These are phyloP conservation scores for Geotrichum citri-aurantii DNA, from an alignment of 1,139 yeast species.

Conservation along the genomic window DNA sequence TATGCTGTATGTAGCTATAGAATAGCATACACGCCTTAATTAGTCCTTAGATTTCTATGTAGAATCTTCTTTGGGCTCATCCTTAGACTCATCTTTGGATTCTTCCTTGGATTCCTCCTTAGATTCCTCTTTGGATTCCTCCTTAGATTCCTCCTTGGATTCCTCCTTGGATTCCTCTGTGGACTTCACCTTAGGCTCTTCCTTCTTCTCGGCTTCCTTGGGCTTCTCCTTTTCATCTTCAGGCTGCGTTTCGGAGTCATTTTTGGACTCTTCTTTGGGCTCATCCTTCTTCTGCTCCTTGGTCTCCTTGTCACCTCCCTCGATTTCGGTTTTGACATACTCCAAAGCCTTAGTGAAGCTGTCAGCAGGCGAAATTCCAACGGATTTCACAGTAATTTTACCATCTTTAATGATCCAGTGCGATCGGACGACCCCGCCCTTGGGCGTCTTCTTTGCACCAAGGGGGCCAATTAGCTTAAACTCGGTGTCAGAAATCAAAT, in stretches of 20 bases:
- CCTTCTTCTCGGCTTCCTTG: constrained; percentile 15
- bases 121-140: constrained; percentile 15
- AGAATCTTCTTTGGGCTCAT: constrained; percentile 6
- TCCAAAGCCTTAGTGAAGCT: constrained; percentile 55
- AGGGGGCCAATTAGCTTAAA: constrained; percentile 61
- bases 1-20: background rate
- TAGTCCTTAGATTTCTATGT: no score
- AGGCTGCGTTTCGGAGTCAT: background rate
- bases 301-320: constrained; percentile 16
- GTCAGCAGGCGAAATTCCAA: constrained; percentile 73
- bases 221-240: constrained; percentile 13
- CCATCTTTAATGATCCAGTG: constrained; percentile 89
- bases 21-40: background rate
- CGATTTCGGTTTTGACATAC: constrained; percentile 21
- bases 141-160: constrained; percentile 9
- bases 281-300: constrained; percentile 19
- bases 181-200: constrained; percentile 16
- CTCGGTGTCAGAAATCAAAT: constrained; percentile 70
- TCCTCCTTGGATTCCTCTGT: constrained; percentile 3
- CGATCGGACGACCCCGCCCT: constrained; percentile 66
- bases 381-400: constrained; percentile 53
- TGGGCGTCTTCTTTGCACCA: constrained; percentile 77
- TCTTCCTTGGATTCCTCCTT: constrained; percentile 14
- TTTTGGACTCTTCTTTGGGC: constrained; percentile 16
- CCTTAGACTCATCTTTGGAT: background rate